Evolutionary conservation across 1,284 basidiomycete species (phyloP).

Genomic region (Paramarasmius palmivorus): DNA sequence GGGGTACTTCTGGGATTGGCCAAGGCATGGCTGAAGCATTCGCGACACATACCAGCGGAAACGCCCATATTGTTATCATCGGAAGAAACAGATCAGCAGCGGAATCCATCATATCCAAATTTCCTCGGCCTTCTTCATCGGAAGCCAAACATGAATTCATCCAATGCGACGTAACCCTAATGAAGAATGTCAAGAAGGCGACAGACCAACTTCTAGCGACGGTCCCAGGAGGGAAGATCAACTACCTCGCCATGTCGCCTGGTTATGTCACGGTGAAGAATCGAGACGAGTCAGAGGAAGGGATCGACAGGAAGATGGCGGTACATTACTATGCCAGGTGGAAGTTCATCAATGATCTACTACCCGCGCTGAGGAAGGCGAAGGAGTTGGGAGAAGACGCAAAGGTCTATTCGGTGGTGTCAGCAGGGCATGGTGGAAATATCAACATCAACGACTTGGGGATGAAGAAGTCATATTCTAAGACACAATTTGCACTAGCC

Average conservation of each 20-base stretch:
- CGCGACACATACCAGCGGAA: constrained; percentile 36
- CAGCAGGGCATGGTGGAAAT: constrained; percentile 5
- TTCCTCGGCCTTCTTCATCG: constrained; percentile 30
- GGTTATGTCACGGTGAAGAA: constrained; percentile 22
- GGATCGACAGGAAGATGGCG: constrained; percentile 26
- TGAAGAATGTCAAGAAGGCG: constrained; percentile 40
- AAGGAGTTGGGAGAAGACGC: constrained; percentile 23
- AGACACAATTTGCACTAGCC: constrained; percentile 10
- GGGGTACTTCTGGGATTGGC: constrained; percentile 50
- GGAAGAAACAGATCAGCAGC: constrained; percentile 44
- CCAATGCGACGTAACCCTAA: constrained; percentile 44
- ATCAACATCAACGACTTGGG: constrained; percentile 19
- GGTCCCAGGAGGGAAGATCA: constrained; percentile 14
- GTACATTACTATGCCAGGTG: constrained; percentile 22
- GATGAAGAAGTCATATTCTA: constrained; percentile 17
- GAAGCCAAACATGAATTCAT: constrained; percentile 38
- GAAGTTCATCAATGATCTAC: constrained; percentile 26
- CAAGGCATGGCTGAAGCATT: constrained; percentile 40
- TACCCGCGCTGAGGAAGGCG: constrained; percentile 28
- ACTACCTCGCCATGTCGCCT: constrained; percentile 24
- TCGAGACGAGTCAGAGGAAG: constrained; percentile 24
- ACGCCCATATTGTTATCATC: constrained; percentile 45
- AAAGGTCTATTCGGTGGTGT: constrained; percentile 13
- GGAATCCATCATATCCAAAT: constrained; percentile 36
- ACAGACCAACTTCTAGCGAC: constrained; percentile 26